Evolutionary conservation across 768 basidiomycete genomes (phyloP), one percentile per base, ranked within the genome.

Genomic region (Lactarius hengduanensis): DNA sequence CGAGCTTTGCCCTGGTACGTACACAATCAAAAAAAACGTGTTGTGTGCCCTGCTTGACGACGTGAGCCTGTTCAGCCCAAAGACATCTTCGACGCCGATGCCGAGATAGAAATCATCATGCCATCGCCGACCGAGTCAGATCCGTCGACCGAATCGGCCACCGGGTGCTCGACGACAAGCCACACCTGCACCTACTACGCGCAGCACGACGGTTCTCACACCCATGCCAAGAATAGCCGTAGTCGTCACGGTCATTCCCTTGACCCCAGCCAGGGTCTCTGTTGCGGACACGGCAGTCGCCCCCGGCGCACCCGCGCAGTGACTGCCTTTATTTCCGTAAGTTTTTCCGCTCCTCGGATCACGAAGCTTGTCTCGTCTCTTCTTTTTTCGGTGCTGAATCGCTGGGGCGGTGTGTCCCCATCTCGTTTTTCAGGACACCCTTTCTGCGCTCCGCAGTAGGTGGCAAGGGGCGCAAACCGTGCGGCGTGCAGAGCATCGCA

Each of bases 1-100:
- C 70, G 20, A 71, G 70, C 62, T 69, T 63, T 34, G 68, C 70
- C 34, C 30, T 71, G 56, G 70, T 69, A 69, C 11, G 68, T 38
- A 38, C 59, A 2, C 3, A 7, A 45, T 11, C n/a, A 22, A n/a
- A 7, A n/a, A n/a, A n/a, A 22, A 41, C 1, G 36, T 7, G 3
- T 38, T 30, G 15, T 0, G 20, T 16, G 38, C 15, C 3, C 15
- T 15, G 38, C 38, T 15, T 40, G 38, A 20, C 32, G 32, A 20
- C 40, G 22, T 32, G 30, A 10, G 16, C n/a, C 11, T n/a, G 26
- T 28, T 10, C 62, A 71, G 70, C 70, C 68, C 22, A 62, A 45
- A 18, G 57, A 71, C 36, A 69, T 71, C 56, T 69, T 71, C 59
- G 63, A 65, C 53, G 54, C 30, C 30, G 65, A 65, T 40, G 38